phyloP scores from a whole-genome alignment of 805 yeast species.

The Cyberlindnera amylophila region DNA sequence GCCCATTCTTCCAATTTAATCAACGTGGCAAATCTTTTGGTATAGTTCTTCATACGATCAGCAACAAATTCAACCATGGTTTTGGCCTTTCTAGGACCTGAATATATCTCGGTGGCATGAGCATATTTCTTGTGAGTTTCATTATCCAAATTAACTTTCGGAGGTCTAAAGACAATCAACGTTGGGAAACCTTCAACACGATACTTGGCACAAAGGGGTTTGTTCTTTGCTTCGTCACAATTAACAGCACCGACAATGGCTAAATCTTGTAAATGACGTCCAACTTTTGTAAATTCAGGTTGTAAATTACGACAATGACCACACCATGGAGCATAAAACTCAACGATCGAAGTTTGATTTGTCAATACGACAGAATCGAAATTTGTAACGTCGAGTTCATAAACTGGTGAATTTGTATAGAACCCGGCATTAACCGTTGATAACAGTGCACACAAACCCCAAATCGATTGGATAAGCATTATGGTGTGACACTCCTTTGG shows the following conservation, averaged over 20 bases:
- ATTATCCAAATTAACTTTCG: conserved; percentile 43
- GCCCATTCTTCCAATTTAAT: conserved; percentile 31
- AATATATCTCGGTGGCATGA: conserved; percentile 55
- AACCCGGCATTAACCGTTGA: too few species aligned
- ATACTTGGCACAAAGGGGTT: conserved; percentile 62
- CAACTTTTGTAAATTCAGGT: conserved; percentile 62
- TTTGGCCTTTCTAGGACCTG: conserved; percentile 56
- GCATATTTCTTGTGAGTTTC: conserved; percentile 21
- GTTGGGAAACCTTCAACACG: conserved; percentile 82
- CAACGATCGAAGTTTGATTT: conserved; percentile 77
- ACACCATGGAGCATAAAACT: conserved; percentile 98
- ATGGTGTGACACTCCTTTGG: too few species aligned
- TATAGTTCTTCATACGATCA: conserved; percentile 63
- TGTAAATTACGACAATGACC: conserved; percentile 81
- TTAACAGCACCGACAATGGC: conserved; percentile 77
- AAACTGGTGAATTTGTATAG: conserved; percentile 33
- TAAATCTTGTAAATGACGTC: conserved; percentile 50
- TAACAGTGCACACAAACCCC: too few species aligned
- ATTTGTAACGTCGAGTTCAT: conserved; percentile 51
- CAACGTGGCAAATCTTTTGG: conserved; percentile 42
- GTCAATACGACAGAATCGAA: conserved; percentile 64
- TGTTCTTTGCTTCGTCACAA: conserved; percentile 71
- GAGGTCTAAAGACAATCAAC: conserved; percentile 76
- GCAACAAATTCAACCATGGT: conserved; percentile 52
- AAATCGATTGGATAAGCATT: too few species aligned